These are phyloP conservation scores for Fragaria vesca DNA, from an alignment of 306 rosid species.

Conservation along the genomic window DNA sequence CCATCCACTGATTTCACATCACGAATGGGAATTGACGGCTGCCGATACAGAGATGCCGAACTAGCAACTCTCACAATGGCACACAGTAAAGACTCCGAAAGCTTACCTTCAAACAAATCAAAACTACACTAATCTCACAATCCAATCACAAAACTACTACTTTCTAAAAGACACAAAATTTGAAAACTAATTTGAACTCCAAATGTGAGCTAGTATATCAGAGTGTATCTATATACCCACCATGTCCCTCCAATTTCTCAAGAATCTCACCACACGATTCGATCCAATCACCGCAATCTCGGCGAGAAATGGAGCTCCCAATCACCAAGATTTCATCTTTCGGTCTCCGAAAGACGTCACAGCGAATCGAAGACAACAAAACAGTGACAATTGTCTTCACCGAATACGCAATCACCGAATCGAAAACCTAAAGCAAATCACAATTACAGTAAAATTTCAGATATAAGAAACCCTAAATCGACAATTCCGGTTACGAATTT, in stretches of 20 bases:
- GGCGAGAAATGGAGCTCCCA: constrained; percentile 33
- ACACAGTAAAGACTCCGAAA: constrained; percentile 17
- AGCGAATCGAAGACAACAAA: constrained; percentile 29
- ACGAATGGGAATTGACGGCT: constrained; percentile 15
- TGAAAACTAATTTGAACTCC: neutral
- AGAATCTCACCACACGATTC: constrained; percentile 28
- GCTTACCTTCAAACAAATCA: constrained; percentile 26
- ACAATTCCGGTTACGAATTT: neutral
- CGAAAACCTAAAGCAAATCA: constrained; percentile 31
- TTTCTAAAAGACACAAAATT: neutral
- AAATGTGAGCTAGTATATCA: neutral
- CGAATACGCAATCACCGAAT: constrained; percentile 26
- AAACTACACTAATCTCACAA: neutral
- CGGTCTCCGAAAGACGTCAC: constrained; percentile 22
- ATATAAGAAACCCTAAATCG: neutral
- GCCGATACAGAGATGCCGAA: constrained; percentile 29
- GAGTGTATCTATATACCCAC: constrained; percentile 14
- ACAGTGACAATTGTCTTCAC: constrained; percentile 27
- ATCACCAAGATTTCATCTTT: constrained; percentile 29
- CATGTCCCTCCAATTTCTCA: constrained; percentile 30
- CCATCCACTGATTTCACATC: constrained; percentile 13
- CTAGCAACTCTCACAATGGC: constrained; percentile 28
- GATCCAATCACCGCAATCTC: constrained; percentile 23
- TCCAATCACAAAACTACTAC: neutral
- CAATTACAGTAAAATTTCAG: neutral